Conservation (phyloP, 2,329 filamentous ascomycete species). For the Helminthosporium solani region DNA sequence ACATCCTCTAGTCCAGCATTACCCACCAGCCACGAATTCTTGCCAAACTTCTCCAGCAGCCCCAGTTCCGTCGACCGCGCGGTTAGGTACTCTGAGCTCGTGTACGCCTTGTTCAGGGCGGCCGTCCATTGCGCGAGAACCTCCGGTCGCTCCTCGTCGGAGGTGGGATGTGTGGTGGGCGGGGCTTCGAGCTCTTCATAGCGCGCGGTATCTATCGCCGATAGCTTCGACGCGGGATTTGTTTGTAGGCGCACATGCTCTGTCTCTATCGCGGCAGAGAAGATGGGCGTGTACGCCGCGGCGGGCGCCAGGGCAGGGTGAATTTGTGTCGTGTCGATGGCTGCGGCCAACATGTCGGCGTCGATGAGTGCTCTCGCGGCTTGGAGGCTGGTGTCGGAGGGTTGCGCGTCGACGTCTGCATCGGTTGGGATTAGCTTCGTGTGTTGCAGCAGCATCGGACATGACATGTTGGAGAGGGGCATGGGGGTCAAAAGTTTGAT, state of each 20-base stretch:
- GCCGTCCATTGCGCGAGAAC: slow-evolving; percentile 51
- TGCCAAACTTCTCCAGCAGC: slow-evolving; percentile 78
- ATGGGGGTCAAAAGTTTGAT: no score
- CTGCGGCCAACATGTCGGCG: slow-evolving; percentile 53
- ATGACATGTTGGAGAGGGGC: slow-evolving; percentile 46
- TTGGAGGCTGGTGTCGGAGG: slow-evolving; percentile 62
- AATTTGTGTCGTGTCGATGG: slow-evolving; percentile 49
- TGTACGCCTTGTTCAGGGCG: slow-evolving; percentile 58
- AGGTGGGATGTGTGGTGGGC: slow-evolving; percentile 40
- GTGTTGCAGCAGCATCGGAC: slow-evolving; percentile 53
- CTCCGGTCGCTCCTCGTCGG: slow-evolving; percentile 41
- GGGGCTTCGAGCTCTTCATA: slow-evolving; percentile 76
- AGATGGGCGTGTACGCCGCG: slow-evolving; percentile 53
- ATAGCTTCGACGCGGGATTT: slow-evolving; percentile 51
- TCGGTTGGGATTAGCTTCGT: slow-evolving; percentile 16
- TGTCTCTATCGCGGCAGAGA: slow-evolving; percentile 65
- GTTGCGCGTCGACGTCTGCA: slow-evolving; percentile 77
- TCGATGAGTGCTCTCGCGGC: slow-evolving; percentile 70
- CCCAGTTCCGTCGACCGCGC: slow-evolving; percentile 62
- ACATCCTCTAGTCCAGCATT: slow-evolving; percentile 80
- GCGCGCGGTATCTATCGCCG: slow-evolving; percentile 71
- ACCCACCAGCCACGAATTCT: slow-evolving; percentile 86
- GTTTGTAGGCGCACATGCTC: slow-evolving; percentile 69
- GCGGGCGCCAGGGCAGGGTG: slow-evolving; percentile 60
- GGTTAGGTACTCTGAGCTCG: slow-evolving; percentile 58